Percentiles rank a stretch among this genome's conserved stretches.
Evolutionary conservation across 768 basidiomycete genomes (phyloP).

Genomic region (Crepidotus variabilis): DNA sequence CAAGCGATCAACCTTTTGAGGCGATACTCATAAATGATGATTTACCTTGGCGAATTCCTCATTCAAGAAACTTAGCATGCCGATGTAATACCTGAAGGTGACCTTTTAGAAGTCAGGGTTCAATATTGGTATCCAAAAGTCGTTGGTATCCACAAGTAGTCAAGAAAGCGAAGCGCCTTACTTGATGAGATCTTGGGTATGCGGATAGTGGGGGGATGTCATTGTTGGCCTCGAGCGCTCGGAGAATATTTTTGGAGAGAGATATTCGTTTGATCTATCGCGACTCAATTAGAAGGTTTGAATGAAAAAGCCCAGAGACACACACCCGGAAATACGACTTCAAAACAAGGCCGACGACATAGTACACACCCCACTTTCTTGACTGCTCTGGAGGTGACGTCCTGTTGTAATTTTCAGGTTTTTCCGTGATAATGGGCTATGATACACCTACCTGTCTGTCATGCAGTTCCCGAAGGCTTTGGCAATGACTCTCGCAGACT

Average conservation of each 20-base stretch:
- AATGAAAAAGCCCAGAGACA: slow-evolving; percentile 13
- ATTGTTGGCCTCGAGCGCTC: slow-evolving; percentile 80
- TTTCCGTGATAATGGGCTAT: background rate
- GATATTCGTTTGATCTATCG: slow-evolving; percentile 85
- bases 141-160: background rate
- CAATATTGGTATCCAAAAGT: no score
- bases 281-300: background rate
- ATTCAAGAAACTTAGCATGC: slow-evolving; percentile 90
- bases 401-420: slow-evolving; percentile 27
- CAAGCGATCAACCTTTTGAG: background rate
- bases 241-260: slow-evolving; percentile 85
- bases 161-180: slow-evolving; percentile 22
- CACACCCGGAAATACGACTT: slow-evolving; percentile 93
- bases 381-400: slow-evolving; percentile 69
- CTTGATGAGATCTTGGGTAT: slow-evolving; percentile 87
- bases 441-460: slow-evolving; percentile 51
- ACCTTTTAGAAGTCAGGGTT: slow-evolving; percentile 59
- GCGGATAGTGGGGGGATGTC: slow-evolving; percentile 76
- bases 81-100: slow-evolving; percentile 91
- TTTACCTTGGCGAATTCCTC: slow-evolving; percentile 83
- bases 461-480: slow-evolving; percentile 90
- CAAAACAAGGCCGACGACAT: slow-evolving; percentile 84
- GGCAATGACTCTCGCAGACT: slow-evolving; percentile 80
- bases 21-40: background rate
- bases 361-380: slow-evolving; percentile 90